Conservation (phyloP, 208 protist species). For the Crithidia fasciculata region DNA sequence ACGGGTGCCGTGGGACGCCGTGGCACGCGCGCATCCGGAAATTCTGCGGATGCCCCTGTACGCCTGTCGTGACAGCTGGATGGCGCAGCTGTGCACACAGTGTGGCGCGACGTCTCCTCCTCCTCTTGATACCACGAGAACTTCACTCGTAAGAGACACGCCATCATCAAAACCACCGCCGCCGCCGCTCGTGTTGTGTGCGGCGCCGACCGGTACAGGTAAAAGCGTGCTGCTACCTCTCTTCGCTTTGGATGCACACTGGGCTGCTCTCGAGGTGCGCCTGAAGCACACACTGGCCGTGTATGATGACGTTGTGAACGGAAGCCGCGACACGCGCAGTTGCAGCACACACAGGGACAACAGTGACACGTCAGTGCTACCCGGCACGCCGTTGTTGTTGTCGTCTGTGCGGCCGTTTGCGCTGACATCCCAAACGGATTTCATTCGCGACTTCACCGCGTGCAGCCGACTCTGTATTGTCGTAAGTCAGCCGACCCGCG, state of each 20-base stretch:
- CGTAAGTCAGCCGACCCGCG: constrained; percentile 83
- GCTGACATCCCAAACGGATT: constrained; percentile 32
- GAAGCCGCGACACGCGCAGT: background rate
- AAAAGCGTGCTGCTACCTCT: constrained; percentile 79
- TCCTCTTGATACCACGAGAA: background rate
- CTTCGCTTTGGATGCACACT: constrained; percentile 75
- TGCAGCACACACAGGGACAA: too few species aligned
- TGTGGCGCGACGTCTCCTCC: constrained; percentile 29
- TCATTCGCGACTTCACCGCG: constrained; percentile 40
- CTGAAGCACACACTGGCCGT: constrained; percentile 31
- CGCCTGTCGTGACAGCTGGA: constrained; percentile 42
- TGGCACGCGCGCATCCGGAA: constrained; percentile 26
- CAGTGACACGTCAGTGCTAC: too few species aligned
- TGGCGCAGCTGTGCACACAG: constrained; percentile 6
- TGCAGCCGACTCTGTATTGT: constrained; percentile 72
- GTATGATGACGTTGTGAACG: constrained; percentile 12
- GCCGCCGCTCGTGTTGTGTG: constrained; percentile 56
- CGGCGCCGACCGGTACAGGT: constrained; percentile 67
- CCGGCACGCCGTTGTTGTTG: too few species aligned
- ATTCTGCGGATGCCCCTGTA: constrained; percentile 38
- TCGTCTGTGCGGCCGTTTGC: constrained; percentile 6
- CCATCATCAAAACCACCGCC: background rate
- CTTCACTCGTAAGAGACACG: background rate
- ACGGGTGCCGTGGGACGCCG: constrained; percentile 28
- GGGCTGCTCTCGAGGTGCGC: constrained; percentile 43